Base-by-base conservation (phyloP, 2,329 filamentous ascomycete genomes). In the Xylaria sp. region DNA sequence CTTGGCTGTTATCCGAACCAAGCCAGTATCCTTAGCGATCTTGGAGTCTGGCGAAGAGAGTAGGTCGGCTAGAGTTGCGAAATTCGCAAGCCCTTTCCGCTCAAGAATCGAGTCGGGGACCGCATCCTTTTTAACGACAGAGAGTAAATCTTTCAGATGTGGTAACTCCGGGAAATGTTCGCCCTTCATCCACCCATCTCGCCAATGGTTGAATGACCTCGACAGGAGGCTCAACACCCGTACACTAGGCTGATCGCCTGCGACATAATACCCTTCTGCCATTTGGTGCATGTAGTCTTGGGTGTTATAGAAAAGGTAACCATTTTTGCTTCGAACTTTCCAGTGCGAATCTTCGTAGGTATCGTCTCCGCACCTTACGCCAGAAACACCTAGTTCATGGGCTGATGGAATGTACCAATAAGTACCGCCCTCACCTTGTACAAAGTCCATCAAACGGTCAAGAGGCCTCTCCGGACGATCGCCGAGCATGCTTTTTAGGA, bases 251-350 rank as follows among this genome's bases (percentile, higher is more conserved):
- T 67, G 60, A n/a, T 67, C 67, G 5, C 55, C 58, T 8, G 62
- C 46, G 18, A 41, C 9, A 23, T 70, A 70, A n/a, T 65, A 41
- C 2, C 61, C 61, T 32, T 70, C 67, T 4, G 65, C 65, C 65
- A 70, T 70, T 53, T 62, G 65, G 28, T 70, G 67, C 67, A 70
- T 70, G 53, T 70, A 70, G 13, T 70, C 65, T 30, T 67, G 67
- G 32, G 61, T 64, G 58, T 70, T 70, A 25, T 67, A 70, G 46
- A 56, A 70, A 13, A 70, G 39, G 28, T 67, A 70, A 4, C 53
- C 46, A 28, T 70, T 70, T 23, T 18, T 15, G 25, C 67, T 70
- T 7, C 65, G 67, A 28, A 70, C 13, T 9, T 60, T 48, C 67
- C 67, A 70, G 48, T 70, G 67, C 0, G 67, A 58, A 62, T 70